phyloP scores from a whole-genome alignment of 345 rosid species.

The Firmiana major region DNA sequence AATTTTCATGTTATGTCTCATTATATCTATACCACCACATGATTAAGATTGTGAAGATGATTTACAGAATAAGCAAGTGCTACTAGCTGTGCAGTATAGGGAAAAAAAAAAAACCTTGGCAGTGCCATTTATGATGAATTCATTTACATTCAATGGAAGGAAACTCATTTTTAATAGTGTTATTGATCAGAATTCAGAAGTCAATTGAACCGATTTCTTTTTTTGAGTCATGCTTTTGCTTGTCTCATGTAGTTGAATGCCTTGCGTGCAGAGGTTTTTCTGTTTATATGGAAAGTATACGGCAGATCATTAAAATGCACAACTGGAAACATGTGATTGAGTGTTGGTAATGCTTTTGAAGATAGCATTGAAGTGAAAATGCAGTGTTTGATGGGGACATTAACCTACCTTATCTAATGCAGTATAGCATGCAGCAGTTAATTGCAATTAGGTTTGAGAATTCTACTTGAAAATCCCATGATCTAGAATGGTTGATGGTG shows the following conservation, averaged over 20 bases:
- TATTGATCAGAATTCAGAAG: background rate
- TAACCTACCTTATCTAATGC: background rate
- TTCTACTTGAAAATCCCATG: background rate
- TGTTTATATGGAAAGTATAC: background rate
- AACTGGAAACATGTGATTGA: background rate
- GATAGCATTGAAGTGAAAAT: background rate
- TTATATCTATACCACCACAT: constrained; percentile 31
- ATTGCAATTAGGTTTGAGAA: background rate
- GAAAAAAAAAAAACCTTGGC: background rate
- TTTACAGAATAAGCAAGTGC: constrained; percentile 56
- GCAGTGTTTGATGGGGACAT: background rate
- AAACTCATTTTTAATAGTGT: background rate
- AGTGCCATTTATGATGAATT: background rate
- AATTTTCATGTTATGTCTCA: constrained; percentile 25
- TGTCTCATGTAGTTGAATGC: background rate
- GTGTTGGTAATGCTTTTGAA: background rate
- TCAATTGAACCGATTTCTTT: background rate
- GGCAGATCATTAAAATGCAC: background rate
- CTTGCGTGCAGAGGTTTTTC: background rate
- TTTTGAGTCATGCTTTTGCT: background rate
- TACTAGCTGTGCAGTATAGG: constrained; percentile 20
- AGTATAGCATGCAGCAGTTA: no score
- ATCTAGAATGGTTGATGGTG: background rate
- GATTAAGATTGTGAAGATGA: constrained; percentile 61
- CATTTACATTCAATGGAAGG: background rate